Evolutionary conservation across 176 grass and related monocot species (phyloP).

Genomic region (Coix lacrymajobi): DNA sequence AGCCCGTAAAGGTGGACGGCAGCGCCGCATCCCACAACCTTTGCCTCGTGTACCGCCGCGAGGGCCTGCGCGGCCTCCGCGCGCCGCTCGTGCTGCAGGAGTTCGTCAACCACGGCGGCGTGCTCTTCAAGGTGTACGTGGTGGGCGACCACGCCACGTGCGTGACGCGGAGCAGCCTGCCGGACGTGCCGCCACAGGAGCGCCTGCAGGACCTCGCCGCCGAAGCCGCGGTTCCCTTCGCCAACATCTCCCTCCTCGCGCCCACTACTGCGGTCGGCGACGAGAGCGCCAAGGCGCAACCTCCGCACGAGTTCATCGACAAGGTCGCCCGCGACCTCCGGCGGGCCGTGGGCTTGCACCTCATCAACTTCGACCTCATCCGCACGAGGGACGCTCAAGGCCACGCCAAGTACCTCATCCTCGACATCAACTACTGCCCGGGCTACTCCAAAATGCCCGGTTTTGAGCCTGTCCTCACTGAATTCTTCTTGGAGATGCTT

Average conservation of each 20-base stretch:
- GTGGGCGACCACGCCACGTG: slow-evolving; percentile 55
- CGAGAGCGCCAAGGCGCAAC: slow-evolving; percentile 30
- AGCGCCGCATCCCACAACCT: slow-evolving; percentile 68
- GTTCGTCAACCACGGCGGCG: slow-evolving; percentile 76
- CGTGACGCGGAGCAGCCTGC: slow-evolving; percentile 61
- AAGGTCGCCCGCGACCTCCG: slow-evolving; percentile 54
- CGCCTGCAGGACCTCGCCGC: slow-evolving; percentile 19
- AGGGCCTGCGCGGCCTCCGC: slow-evolving; percentile 44
- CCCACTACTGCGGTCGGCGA: background rate
- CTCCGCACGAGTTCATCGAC: slow-evolving; percentile 30
- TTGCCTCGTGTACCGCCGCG: slow-evolving; percentile 52
- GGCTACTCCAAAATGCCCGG: slow-evolving; percentile 72
- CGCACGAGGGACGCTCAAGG: slow-evolving; percentile 2
- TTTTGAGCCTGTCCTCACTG: slow-evolving; percentile 49
- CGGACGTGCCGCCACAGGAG: slow-evolving; percentile 52
- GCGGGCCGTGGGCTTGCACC: slow-evolving; percentile 45
- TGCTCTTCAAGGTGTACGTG: slow-evolving; percentile 83
- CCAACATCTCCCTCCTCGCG: slow-evolving; percentile 57
- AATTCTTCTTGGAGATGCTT: slow-evolving; percentile 56
- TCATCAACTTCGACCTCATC: slow-evolving; percentile 88
- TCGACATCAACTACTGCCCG: slow-evolving; percentile 89
- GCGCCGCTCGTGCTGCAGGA: slow-evolving; percentile 70
- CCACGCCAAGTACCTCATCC: slow-evolving; percentile 48
- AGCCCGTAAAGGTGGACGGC: slow-evolving; percentile 60
- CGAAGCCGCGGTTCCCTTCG: slow-evolving; percentile 41